Conservation (phyloP, 768 basidiomycete species). For the Tylopilus vinaceipallidus region DNA sequence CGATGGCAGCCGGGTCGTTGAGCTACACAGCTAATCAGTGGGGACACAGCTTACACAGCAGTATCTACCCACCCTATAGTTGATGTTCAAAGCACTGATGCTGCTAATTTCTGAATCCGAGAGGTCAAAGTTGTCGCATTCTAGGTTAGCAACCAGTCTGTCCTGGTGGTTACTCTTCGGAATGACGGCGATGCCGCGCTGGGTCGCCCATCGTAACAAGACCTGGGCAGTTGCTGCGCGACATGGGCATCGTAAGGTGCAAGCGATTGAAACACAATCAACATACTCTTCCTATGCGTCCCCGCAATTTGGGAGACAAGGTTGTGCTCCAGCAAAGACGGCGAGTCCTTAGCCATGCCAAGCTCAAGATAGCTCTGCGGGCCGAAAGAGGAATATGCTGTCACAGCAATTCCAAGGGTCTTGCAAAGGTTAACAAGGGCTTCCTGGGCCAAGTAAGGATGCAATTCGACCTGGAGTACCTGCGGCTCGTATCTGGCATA, state of each 20-base stretch:
- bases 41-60: neutral
- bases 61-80: slow-evolving; percentile 52
- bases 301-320: slow-evolving; percentile 43
- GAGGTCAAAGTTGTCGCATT: slow-evolving; percentile 48
- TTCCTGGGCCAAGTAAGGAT: slow-evolving; percentile 55
- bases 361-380: slow-evolving; percentile 64
- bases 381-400: slow-evolving; percentile 57
- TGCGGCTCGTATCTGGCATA: slow-evolving; percentile 67
- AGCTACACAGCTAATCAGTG: slow-evolving; percentile 39
- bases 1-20: slow-evolving; percentile 70
- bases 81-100: slow-evolving; percentile 59
- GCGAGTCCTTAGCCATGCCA: slow-evolving; percentile 48
- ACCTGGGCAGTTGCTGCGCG: slow-evolving; percentile 53
- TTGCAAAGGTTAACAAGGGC: slow-evolving; percentile 43
- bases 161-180: slow-evolving; percentile 60
- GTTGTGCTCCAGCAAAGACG: slow-evolving; percentile 54
- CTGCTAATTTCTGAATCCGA: slow-evolving; percentile 52
- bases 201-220: slow-evolving; percentile 76
- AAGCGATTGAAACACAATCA: neutral
- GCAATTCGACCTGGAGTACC: slow-evolving; percentile 60
- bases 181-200: slow-evolving; percentile 70
- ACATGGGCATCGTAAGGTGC: neutral
- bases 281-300: slow-evolving; percentile 52
- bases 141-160: slow-evolving; percentile 45
- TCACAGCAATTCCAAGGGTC: slow-evolving; percentile 46